These are phyloP conservation scores for Kurtzmaniella quercitrusa DNA, from an alignment of 1,139 yeast species.

Conservation along the genomic window DNA sequence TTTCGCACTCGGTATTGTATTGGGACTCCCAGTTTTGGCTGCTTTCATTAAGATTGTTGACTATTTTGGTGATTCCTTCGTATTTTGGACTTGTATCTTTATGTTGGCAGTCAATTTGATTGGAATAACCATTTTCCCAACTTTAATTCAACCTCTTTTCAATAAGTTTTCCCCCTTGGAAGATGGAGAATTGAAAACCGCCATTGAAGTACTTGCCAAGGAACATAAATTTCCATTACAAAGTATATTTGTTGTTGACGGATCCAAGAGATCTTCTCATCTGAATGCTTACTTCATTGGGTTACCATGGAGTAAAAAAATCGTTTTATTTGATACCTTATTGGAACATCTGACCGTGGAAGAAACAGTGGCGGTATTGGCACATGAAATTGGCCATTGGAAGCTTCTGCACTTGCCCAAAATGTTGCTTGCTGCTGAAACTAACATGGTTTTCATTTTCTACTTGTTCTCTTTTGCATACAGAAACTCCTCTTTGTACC, in stretches of 20 bases:
- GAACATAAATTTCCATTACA: constrained; percentile 79
- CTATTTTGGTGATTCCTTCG: constrained; percentile 73
- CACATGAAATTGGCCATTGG: constrained; percentile 99
- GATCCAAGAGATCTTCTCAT: constrained; percentile 92
- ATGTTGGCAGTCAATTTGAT: constrained; percentile 67
- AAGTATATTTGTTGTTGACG: constrained; percentile 84
- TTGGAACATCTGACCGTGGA: constrained; percentile 70
- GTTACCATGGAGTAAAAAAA: constrained; percentile 93
- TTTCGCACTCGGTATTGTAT: constrained; percentile 44
- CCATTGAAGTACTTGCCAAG: constrained; percentile 76
- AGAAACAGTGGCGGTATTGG: constrained; percentile 90
- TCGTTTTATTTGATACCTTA: constrained; percentile 88
- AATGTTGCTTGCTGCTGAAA: constrained; percentile 60
- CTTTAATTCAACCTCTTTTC: constrained; percentile 85
- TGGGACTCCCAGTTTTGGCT: constrained; percentile 73
- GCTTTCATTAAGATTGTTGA: constrained; percentile 78
- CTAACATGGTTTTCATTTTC: constrained; percentile 61
- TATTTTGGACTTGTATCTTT: constrained; percentile 73
- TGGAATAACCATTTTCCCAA: constrained; percentile 72
- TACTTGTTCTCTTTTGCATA: constrained; percentile 74
- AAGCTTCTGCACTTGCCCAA: constrained; percentile 78
- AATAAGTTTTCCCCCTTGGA: constrained; percentile 87
- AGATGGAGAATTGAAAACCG: constrained; percentile 80
- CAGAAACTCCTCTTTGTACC: constrained; percentile 70
- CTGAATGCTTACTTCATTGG: constrained; percentile 96